These are phyloP conservation scores for Fusarium gaditjirri DNA, from an alignment of 2,329 filamentous ascomycete genomes.

Conservation along the genomic window DNA sequence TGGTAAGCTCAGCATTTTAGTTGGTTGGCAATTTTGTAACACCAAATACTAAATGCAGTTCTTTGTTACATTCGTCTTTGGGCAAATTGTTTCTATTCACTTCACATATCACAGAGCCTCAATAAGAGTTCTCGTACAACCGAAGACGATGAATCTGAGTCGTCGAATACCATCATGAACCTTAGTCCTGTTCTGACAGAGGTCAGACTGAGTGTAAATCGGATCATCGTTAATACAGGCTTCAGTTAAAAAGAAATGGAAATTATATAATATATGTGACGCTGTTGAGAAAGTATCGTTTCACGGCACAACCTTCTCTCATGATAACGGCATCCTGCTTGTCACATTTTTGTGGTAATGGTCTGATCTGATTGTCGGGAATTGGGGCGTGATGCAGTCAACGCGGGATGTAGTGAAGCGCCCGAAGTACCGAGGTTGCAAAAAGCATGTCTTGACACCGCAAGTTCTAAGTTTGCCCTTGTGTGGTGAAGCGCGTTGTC, in stretches of 20 bases:
- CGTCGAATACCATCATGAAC: background rate
- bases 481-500: background rate
- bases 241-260: too few relatives aligned
- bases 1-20: too few relatives aligned
- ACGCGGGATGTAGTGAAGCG: background rate
- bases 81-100: fast-evolving
- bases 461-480: background rate
- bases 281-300: too few relatives aligned
- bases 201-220: too few relatives aligned
- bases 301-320: background rate
- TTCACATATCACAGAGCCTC: too few relatives aligned
- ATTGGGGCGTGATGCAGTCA: background rate
- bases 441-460: background rate
- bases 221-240: too few relatives aligned
- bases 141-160: background rate
- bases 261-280: too few relatives aligned
- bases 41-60: background rate
- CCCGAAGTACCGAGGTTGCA: background rate
- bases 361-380: background rate
- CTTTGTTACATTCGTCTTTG: fast-evolving
- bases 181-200: too few relatives aligned
- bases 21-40: background rate
- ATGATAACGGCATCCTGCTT: background rate
- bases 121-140: background rate
- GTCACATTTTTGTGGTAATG: background rate